Evolutionary conservation across 208 protist genomes (phyloP).

Genomic region (Leishmania arabica): DNA sequence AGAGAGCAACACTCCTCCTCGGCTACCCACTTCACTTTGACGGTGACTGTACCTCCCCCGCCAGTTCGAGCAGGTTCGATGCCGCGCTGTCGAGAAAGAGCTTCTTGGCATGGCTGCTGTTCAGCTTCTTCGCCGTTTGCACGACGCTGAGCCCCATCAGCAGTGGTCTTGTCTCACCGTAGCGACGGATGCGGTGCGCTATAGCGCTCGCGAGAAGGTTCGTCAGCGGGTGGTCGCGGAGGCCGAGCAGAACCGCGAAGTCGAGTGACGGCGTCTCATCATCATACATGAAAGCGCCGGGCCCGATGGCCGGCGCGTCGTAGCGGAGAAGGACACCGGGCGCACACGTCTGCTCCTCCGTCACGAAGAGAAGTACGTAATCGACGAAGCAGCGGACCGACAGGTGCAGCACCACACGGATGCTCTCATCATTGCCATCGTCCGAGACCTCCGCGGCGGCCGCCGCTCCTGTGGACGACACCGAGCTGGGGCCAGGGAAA

Average conservation of each 20-base stretch:
- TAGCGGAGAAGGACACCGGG: conserved; percentile 75
- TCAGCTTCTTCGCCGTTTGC: conserved; percentile 51
- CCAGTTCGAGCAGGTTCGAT: conserved; percentile 41
- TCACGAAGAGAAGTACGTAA: conserved; percentile 66
- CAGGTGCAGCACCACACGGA: conserved; percentile 40
- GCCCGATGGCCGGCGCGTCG: conserved; percentile 25
- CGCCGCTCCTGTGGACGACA: not conserved
- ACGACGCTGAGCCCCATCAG: conserved; percentile 71
- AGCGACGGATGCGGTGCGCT: conserved; percentile 45
- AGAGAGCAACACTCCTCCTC: not conserved
- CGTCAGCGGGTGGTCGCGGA: conserved; percentile 83
- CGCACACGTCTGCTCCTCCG: conserved; percentile 64
- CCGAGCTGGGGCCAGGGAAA: not conserved
- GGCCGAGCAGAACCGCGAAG: conserved; percentile 61
- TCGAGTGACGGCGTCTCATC: conserved; percentile 46
- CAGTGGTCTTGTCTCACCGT: conserved; percentile 53
- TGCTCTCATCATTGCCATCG: not conserved
- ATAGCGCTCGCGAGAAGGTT: conserved; percentile 63
- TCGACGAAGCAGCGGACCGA: conserved; percentile 71
- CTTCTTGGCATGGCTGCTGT: conserved; percentile 28
- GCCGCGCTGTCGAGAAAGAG: conserved; percentile 45
- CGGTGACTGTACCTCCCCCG: not conserved
- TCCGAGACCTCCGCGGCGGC: not conserved
- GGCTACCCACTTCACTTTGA: not conserved
- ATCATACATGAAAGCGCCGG: conserved; percentile 36